phyloP scores from a whole-genome alignment of 139 green algal genomes.

The Diplosphaera chodatii region DNA sequence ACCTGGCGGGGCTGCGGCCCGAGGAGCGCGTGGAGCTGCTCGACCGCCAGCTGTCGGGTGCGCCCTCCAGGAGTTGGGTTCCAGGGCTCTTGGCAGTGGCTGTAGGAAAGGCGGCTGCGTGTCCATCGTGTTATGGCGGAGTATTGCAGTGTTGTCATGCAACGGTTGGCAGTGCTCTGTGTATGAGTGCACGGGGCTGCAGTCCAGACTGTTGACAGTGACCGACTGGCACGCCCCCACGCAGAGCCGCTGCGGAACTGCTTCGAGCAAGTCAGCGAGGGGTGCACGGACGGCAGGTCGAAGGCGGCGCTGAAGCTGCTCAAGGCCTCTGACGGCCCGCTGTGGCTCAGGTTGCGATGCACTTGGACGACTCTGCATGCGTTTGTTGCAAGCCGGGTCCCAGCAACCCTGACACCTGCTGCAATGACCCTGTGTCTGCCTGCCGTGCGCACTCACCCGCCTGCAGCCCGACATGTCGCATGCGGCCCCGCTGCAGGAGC shows the following conservation, averaged over 20 bases:
- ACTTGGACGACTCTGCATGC: too few relatives aligned
- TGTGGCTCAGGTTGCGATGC: neutral
- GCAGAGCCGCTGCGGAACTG: neutral
- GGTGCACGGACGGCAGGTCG: neutral
- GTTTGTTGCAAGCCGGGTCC: too few relatives aligned
- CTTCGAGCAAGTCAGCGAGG: neutral
- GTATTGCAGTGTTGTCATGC: neutral
- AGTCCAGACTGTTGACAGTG: too few relatives aligned
- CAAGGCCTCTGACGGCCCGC: neutral
- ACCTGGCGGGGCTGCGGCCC: neutral
- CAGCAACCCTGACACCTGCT: neutral
- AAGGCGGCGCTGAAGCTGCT: neutral
- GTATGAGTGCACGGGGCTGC: too few relatives aligned
- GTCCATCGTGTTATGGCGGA: too few relatives aligned
- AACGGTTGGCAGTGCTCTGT: neutral
- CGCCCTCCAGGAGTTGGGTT: too few relatives aligned
- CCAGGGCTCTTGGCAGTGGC: too few relatives aligned
- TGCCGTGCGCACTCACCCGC: neutral
- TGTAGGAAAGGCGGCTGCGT: too few relatives aligned
- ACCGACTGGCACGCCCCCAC: too few relatives aligned
- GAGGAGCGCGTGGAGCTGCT: neutral
- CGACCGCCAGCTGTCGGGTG: constrained; percentile 1
- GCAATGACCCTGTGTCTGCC: too few relatives aligned
- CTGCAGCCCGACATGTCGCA: neutral
- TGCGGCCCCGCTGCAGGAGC: constrained; percentile 1